Conservation (phyloP, 2,329 filamentous ascomycete species). For the Talaromyces sp. region DNA sequence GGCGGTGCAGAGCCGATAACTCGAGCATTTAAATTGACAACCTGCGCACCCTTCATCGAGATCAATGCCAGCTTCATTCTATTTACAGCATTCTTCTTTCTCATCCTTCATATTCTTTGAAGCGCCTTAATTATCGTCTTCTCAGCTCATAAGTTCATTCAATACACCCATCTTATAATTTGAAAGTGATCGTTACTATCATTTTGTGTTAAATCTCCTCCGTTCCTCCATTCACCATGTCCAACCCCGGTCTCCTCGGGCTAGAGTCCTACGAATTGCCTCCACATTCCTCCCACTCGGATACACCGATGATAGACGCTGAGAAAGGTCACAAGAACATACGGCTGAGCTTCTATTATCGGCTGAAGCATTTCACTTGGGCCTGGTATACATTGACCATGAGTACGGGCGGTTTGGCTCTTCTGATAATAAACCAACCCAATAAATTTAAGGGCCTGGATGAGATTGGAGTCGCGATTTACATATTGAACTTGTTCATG, state of each 20-base stretch:
- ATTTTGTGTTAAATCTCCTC: no score
- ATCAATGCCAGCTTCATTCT: neutral
- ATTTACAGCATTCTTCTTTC: neutral
- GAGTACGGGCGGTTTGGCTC: conserved; percentile 71
- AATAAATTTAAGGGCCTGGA: conserved; percentile 65
- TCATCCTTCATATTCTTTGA: neutral
- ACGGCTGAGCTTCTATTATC: conserved; percentile 24
- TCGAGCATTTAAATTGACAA: neutral
- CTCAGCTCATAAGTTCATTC: neutral
- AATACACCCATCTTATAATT: neutral
- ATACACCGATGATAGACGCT: conserved; percentile 24
- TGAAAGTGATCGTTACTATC: no score
- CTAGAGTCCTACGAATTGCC: conserved; percentile 18
- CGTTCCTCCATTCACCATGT: conserved; percentile 5
- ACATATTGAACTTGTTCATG: conserved; percentile 67
- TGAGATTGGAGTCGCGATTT: conserved; percentile 68
- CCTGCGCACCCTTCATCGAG: neutral
- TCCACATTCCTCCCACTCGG: conserved; percentile 25
- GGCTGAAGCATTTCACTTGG: conserved; percentile 63
- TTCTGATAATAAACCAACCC: conserved; percentile 64
- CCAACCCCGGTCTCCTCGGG: conserved; percentile 20
- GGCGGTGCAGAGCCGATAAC: neutral
- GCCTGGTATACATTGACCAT: conserved; percentile 76
- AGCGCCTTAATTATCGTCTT: neutral
- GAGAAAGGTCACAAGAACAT: conserved; percentile 21